A percentile compares a stretch with the other conserved stretches of the same genome.
Conservation (phyloP, 2,329 filamentous ascomycete genomes). For the Alternaria arbusti region DNA sequence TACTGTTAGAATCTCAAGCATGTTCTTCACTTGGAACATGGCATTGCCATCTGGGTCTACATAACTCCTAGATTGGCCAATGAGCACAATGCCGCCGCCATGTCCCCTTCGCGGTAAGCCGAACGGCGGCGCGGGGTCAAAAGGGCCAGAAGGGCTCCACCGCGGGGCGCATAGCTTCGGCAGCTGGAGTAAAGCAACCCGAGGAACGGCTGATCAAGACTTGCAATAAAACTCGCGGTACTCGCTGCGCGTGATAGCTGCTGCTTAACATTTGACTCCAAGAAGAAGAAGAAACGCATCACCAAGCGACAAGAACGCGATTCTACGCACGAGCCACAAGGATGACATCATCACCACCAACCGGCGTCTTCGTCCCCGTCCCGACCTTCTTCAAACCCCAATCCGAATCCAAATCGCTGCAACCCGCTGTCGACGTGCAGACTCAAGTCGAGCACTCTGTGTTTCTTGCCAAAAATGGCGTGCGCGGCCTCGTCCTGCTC, state of each 20-base stretch:
- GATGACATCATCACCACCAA: slow-evolving; percentile 42
- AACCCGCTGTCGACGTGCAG: slow-evolving; percentile 63
- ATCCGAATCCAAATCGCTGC: slow-evolving; percentile 53
- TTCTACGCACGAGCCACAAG: slow-evolving; percentile 14
- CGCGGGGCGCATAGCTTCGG: slow-evolving; percentile 34
- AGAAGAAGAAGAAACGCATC: background rate
- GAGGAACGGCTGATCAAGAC: slow-evolving; percentile 24
- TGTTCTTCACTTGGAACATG: background rate
- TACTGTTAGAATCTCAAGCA: background rate
- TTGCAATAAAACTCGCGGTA: slow-evolving; percentile 1
- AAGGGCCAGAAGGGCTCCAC: slow-evolving; percentile 18
- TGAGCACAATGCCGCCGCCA: background rate
- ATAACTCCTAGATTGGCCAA: background rate
- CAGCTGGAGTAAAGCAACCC: slow-evolving; percentile 29
- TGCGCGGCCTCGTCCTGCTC: slow-evolving; percentile 67
- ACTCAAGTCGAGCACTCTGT: slow-evolving; percentile 65
- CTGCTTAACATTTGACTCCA: background rate
- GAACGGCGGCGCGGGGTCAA: slow-evolving; percentile 38
- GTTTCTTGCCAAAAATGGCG: slow-evolving; percentile 65
- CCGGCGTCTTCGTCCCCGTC: slow-evolving; percentile 52
- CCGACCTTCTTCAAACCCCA: slow-evolving; percentile 68
- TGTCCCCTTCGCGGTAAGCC: slow-evolving; percentile 19
- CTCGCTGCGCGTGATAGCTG: background rate
- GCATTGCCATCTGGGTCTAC: background rate
- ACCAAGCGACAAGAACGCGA: background rate